Evolutionary conservation across 2,329 filamentous ascomycete genomes (phyloP).

Genomic region (Cercospora sp.): DNA sequence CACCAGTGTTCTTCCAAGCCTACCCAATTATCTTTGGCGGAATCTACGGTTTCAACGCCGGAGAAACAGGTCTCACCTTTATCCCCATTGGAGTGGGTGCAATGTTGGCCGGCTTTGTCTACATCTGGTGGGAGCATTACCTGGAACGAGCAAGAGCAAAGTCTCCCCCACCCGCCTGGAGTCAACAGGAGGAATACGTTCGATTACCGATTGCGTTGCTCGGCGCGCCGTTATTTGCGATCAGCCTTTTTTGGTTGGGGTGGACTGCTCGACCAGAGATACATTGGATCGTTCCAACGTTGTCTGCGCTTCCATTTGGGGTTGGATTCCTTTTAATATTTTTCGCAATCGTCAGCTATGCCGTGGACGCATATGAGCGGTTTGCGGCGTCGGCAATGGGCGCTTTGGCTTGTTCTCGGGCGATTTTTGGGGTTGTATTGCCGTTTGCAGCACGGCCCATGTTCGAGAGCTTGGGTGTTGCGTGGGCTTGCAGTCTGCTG

Average conservation of each 20-base stretch:
- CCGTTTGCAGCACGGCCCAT: constrained; percentile 54
- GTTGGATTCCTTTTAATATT: constrained; percentile 55
- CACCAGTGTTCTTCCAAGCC: constrained; percentile 67
- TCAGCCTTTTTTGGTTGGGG: constrained; percentile 58
- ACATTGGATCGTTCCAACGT: constrained; percentile 51
- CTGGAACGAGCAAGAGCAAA: constrained; percentile 54
- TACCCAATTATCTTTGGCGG: constrained; percentile 66
- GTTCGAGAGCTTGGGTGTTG: constrained; percentile 68
- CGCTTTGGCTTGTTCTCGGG: constrained; percentile 78
- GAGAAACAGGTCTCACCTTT: constrained; percentile 66
- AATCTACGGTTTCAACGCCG: constrained; percentile 64
- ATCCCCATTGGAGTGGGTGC: constrained; percentile 67
- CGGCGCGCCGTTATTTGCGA: constrained; percentile 45
- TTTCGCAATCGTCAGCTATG: constrained; percentile 61
- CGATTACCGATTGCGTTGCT: constrained; percentile 69
- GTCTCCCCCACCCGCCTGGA: constrained; percentile 54
- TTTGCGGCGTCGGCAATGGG: no score
- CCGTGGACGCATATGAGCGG: no score
- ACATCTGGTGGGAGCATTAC: constrained; percentile 64
- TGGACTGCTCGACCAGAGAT: constrained; percentile 50
- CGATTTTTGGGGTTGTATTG: constrained; percentile 68
- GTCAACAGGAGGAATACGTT: constrained; percentile 63
- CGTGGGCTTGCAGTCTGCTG: constrained; percentile 61
- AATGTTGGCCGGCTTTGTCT: constrained; percentile 59
- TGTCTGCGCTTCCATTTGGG: constrained; percentile 52